Evolutionary conservation across 2,329 filamentous ascomycete genomes (phyloP).

Genomic region (Aspergillus proliferans): DNA sequence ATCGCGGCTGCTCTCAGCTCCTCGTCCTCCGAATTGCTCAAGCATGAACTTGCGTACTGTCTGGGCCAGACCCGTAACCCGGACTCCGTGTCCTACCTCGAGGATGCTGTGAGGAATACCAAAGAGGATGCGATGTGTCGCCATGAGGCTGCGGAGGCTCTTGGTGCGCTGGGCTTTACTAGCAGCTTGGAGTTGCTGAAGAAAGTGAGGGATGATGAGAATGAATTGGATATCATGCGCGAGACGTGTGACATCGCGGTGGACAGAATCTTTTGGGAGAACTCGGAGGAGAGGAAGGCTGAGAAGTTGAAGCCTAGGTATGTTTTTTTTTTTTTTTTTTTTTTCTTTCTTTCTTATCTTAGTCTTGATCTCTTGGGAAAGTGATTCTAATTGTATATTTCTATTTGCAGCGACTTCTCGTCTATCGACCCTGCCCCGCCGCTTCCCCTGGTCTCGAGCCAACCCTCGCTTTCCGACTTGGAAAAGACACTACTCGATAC

Average conservation of each 20-base stretch:
- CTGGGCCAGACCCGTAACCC: constrained; percentile 81
- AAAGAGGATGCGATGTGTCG: constrained; percentile 91
- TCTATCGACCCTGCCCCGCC: constrained; percentile 94
- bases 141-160: constrained; percentile 91
- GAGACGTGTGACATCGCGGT: constrained; percentile 98
- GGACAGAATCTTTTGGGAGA: constrained; percentile 89
- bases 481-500: constrained; percentile 74
- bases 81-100: constrained; percentile 66
- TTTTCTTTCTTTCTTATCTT: constrained; percentile 4
- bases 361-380: neutral
- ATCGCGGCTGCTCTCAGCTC: constrained; percentile 79
- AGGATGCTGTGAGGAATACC: constrained; percentile 66
- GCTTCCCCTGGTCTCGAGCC: constrained; percentile 60
- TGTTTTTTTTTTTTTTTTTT: constrained; percentile 14
- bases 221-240: constrained; percentile 72
- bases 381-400: constrained; percentile 18
- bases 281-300: constrained; percentile 60
- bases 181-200: constrained; percentile 68
- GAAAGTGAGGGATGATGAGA: constrained; percentile 64
- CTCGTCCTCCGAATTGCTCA: constrained; percentile 76
- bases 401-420: constrained; percentile 69
- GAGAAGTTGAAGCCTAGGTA: constrained; percentile 82
- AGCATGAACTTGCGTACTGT: constrained; percentile 96
- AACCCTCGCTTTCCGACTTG: constrained; percentile 64
- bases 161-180: constrained; percentile 75